Evolutionary conservation across 2,329 filamentous ascomycete species (phyloP), one percentile per base, ranked within the genome.

Genomic region (Dactylellina haptotyla): DNA sequence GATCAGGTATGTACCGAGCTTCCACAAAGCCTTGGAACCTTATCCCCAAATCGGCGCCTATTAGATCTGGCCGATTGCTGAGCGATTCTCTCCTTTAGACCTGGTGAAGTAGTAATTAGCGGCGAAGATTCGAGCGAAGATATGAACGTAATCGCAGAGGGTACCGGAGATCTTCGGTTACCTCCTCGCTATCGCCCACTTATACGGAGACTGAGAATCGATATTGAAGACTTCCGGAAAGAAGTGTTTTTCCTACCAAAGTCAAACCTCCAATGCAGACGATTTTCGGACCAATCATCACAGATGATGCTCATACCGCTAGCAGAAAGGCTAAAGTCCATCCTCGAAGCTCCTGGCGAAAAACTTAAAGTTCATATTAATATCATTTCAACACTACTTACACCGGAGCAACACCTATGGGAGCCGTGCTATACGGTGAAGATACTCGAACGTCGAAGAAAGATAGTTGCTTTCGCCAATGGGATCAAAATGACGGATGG

Each of bases 121-220:
- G n/a, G n/a, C n/a, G n/a, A n/a, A n/a, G n/a, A n/a, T n/a, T n/a
- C n/a, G n/a, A n/a, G n/a, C n/a, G n/a, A n/a, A n/a, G n/a, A n/a
- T n/a, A n/a, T n/a, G n/a, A n/a, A n/a, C n/a, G n/a, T n/a, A n/a
- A n/a, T n/a, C n/a, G n/a, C n/a, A n/a, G n/a, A n/a, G n/a, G n/a
- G n/a, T n/a, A n/a, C n/a, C n/a, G 14, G 32, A 34, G 32, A 34
- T 16, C 39, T 43, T 10, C 8, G 4, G 8, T 43, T 48, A 25
- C 18, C 45, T 1, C 9, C 2, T 12, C n/a, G 32, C 14, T 41
- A 41, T 39, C 51, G 25, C 18, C 25, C 5, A 10, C 5, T 70
- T 8, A 18, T 70, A 23, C 65, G 65, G 4, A 45, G 39, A 18
- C 46, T 70, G 3, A 41, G 57, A n/a, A 23, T 70, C 10, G 56